Conservation (phyloP, 495 filamentous ascomycete genomes). For the Pyrenula massariospora region DNA sequence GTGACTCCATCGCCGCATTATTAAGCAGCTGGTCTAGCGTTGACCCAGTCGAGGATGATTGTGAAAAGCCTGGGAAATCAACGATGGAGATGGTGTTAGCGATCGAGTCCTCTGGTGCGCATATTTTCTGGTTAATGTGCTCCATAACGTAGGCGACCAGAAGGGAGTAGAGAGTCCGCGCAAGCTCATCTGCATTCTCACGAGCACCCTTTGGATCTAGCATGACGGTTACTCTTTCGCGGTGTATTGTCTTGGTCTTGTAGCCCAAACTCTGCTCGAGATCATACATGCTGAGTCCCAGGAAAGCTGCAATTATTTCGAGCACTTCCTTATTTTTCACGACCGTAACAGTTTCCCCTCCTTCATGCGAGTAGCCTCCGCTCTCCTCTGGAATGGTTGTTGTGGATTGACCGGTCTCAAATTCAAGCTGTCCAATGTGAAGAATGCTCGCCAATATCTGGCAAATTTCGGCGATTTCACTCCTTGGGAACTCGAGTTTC, state of each 20-base stretch:
- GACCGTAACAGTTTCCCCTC: slow-evolving; percentile 69
- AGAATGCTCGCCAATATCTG: slow-evolving; percentile 85
- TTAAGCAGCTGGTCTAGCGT: slow-evolving; percentile 85
- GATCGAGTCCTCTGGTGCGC: slow-evolving; percentile 77
- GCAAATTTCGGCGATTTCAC: slow-evolving; percentile 92
- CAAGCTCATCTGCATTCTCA: slow-evolving; percentile 85
- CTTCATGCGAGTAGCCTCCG: slow-evolving; percentile 91
- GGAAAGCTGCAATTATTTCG: slow-evolving; percentile 76
- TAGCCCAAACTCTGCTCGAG: slow-evolving; percentile 84
- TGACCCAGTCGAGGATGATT: slow-evolving; percentile 68
- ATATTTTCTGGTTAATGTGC: slow-evolving; percentile 79
- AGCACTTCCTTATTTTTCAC: slow-evolving; percentile 92
- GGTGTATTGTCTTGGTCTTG: slow-evolving; percentile 87
- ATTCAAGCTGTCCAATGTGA: slow-evolving; percentile 92
- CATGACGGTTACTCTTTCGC: slow-evolving; percentile 95
- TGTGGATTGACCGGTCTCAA: slow-evolving; percentile 67
- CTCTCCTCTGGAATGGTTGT: slow-evolving; percentile 75
- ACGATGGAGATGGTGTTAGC: slow-evolving; percentile 89
- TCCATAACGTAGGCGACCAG: slow-evolving; percentile 90
- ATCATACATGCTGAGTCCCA: slow-evolving; percentile 68
- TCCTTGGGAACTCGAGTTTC: slow-evolving; percentile 84
- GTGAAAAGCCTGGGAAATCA: slow-evolving; percentile 92
- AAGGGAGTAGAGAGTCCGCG: slow-evolving; percentile 88
- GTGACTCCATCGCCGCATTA: slow-evolving; percentile 81
- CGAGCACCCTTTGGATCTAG: slow-evolving; percentile 84